A percentile compares a stretch with the other conserved stretches of the same genome.
phyloP scores from a whole-genome alignment of 495 filamentous ascomycete species.

The Aspergillus leporis region DNA sequence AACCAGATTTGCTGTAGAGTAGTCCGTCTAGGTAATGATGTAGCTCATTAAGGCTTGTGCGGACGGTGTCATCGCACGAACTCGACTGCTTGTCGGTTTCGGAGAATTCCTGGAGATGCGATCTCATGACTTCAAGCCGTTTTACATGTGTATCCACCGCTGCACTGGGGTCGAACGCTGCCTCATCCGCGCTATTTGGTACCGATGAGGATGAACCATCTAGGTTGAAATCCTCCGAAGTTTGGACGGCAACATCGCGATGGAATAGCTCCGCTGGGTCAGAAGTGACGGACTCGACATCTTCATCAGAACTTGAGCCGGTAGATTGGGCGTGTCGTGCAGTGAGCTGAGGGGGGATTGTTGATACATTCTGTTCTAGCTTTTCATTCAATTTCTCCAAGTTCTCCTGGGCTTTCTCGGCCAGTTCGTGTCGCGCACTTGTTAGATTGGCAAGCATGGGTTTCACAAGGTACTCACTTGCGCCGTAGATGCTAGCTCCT shows the following conservation, averaged over 20 bases:
- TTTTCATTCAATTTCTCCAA: conserved; percentile 70
- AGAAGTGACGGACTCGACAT: conserved; percentile 48
- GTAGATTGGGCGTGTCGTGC: conserved; percentile 27
- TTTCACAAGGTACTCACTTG: conserved; percentile 74
- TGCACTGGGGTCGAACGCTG: conserved; percentile 24
- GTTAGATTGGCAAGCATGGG: conserved; percentile 81
- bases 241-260: conserved; percentile 83
- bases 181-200: conserved; percentile 12
- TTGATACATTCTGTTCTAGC: conserved; percentile 70
- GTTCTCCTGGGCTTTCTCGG: conserved; percentile 61
- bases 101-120: conserved; percentile 54
- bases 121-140: conserved; percentile 47
- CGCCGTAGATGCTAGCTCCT: conserved; percentile 73
- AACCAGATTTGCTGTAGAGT: conserved; percentile 42
- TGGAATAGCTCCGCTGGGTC: conserved; percentile 89
- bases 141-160: conserved; percentile 41
- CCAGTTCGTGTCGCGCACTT: conserved; percentile 78
- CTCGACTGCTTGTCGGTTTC: conserved; percentile 48
- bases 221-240: conserved; percentile 34
- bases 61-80: conserved; percentile 45
- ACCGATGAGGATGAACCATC: conserved; percentile 33
- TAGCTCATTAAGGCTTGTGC: conserved; percentile 45
- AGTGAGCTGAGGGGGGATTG: conserved; percentile 50
- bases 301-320: conserved; percentile 48
- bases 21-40: conserved; percentile 54